Base-by-base conservation (phyloP, 1,284 basidiomycete genomes). In the Inonotus hispidus region DNA sequence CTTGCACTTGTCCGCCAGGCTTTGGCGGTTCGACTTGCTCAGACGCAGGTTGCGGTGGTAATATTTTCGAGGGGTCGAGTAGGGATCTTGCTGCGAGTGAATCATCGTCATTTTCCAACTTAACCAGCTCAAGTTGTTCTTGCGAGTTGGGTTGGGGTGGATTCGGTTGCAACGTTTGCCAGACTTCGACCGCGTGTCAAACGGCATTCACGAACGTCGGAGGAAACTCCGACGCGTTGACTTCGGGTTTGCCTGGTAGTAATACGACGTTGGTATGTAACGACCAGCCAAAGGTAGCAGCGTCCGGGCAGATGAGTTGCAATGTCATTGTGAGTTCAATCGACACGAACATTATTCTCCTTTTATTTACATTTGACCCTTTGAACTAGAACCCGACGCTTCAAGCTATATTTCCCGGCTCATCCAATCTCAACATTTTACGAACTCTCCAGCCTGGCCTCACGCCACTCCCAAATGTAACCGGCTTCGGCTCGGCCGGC, bases 91-190 rank as follows among this genome's bases (percentile, higher is more conserved):
- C 71, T 14, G 21, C 37, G 3, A 43, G 56, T 14, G 43, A 32
- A 13, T 68, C 70, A 2, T 68, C 78, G 0, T 73, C 75, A 3
- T 80, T 82, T 56, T 77, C 82, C 13, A 90, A 92, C 69, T 64
- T 90, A 58, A 88, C 86, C 1, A 68, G 79, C 23, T 75, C 82
- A 19, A 75, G 72, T 2, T 94, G 92, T 68, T 73, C 77, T 0
- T 94, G 92, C 70, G 73, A 82, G 62, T 69, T 70, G 56, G 92
- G 88, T 0, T 94, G 92, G 91, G 77, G 76, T 0, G 92, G 92
- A 2, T 80, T 80, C 0, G 87, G 83, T 0, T 95, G 92, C 72
- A 92, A 92, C 64, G 85, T 90, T 35, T 92, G 89, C 68, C 77
- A 81, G 65, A 80, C 73, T 16, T 71, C 82, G 0, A 78, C 73